Evolutionary conservation across 2,329 filamentous ascomycete species (phyloP).

Genomic region (Akanthomyces uredinophilus): DNA sequence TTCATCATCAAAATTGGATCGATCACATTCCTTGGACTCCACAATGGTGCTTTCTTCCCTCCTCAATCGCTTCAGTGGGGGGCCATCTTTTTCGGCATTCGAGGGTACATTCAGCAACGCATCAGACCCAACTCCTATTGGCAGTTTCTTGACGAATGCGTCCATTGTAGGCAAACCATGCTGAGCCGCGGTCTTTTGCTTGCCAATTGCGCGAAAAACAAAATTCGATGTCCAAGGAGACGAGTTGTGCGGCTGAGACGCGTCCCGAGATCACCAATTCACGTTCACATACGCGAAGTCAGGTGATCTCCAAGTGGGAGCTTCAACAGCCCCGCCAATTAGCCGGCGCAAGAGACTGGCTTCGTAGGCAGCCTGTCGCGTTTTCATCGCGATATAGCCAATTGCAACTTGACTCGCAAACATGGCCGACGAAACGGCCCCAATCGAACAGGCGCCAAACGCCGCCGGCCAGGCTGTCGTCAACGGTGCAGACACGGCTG

Average conservation of each 20-base stretch:
- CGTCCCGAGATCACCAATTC: not conserved
- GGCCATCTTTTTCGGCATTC: not conserved
- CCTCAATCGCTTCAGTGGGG: constrained; percentile 29
- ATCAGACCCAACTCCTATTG: not conserved
- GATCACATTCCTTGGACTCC: constrained; percentile 22
- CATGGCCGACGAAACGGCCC: constrained; percentile 29
- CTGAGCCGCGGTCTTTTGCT: not conserved
- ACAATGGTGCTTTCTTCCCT: constrained; percentile 21
- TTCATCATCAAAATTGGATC: constrained; percentile 18
- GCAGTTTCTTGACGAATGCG: constrained; percentile 17
- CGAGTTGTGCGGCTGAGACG: constrained; percentile 1
- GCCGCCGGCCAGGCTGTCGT: not conserved
- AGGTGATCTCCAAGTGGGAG: constrained; percentile 10
- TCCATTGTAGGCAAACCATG: constrained; percentile 2
- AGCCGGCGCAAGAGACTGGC: not conserved
- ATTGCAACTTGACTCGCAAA: not conserved
- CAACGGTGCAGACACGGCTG: not conserved
- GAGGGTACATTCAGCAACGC: not conserved
- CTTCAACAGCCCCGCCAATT: constrained; percentile 1
- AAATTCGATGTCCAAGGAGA: not conserved
- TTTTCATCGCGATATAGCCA: not conserved
- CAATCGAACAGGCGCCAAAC: constrained; percentile 17
- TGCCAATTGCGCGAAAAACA: not conserved
- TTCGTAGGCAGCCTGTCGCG: not conserved
- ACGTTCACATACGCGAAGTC: constrained; percentile 11